A percentile compares a stretch with the other conserved stretches of the same genome.
These are phyloP conservation scores for Podaxis pistillaris DNA, from an alignment of 768 basidiomycete species.

Conservation along the genomic window DNA sequence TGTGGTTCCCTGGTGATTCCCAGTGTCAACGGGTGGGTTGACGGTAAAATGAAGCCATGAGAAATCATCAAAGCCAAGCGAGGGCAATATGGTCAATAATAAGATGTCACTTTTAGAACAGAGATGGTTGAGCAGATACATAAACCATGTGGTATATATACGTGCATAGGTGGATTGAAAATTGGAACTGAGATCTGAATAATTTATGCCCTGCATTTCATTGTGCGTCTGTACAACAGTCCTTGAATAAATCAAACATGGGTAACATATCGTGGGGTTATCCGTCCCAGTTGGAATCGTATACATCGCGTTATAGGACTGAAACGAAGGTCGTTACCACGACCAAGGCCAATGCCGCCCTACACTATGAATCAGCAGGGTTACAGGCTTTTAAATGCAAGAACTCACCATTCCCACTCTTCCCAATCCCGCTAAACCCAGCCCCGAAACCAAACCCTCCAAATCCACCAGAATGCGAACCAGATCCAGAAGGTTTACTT, in stretches of 20 bases:
- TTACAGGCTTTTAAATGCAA: background rate
- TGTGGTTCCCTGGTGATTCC: too few relatives aligned
- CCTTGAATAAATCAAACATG: background rate
- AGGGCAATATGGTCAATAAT: too few relatives aligned
- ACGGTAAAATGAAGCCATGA: too few relatives aligned
- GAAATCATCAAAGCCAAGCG: too few relatives aligned
- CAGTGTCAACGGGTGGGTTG: too few relatives aligned
- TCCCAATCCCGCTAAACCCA: too few relatives aligned
- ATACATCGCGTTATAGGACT: background rate
- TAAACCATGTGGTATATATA: too few relatives aligned
- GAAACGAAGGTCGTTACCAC: background rate
- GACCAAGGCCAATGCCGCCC: conserved; percentile 10
- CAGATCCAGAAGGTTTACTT: conserved; percentile 10
- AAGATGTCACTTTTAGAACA: too few relatives aligned
- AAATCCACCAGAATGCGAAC: conserved; percentile 18
- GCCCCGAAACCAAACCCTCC: conserved; percentile 1
- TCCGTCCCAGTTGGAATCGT: background rate
- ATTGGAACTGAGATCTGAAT: too few relatives aligned
- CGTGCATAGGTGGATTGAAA: too few relatives aligned
- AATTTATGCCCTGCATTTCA: background rate
- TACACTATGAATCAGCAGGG: background rate
- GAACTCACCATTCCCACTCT: background rate
- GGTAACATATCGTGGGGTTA: background rate
- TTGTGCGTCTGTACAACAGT: background rate
- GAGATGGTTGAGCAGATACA: too few relatives aligned